Percentiles rank a stretch among this genome's conserved stretches.
phyloP scores from a whole-genome alignment of 2,329 filamentous ascomycete genomes.

The Aureobasidium sp. region DNA sequence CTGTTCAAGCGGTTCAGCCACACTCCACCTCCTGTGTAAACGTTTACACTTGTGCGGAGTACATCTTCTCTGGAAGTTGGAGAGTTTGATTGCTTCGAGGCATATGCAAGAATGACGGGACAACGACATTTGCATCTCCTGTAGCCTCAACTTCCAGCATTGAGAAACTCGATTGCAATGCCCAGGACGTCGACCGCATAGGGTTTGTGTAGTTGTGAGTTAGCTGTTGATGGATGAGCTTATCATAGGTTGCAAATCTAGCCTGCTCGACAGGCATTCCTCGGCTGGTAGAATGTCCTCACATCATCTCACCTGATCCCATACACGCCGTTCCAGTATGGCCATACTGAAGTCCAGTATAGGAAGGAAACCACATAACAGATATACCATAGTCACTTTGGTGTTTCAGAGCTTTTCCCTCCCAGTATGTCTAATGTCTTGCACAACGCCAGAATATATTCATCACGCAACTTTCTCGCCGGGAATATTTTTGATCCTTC shows the following conservation, averaged over 20 bases:
- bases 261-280: not conserved
- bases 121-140: not conserved
- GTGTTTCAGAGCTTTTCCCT: not conserved
- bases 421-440: not conserved
- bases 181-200: not conserved
- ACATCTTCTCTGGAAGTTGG: not conserved
- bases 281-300: not conserved
- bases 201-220: not conserved
- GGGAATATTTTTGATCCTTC: not conserved
- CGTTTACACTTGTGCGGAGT: not conserved
- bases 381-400: not conserved
- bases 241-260: not conserved
- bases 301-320: not conserved
- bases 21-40: slow-evolving; percentile 4
- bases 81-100: not conserved
- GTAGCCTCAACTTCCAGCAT: not conserved
- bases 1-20: not conserved
- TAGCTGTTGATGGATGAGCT: not conserved
- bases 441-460: not conserved
- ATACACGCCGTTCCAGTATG: not conserved
- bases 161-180: not conserved
- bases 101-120: not conserved
- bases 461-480: not conserved
- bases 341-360: not conserved
- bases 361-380: no score